Evolutionary conservation across 202 grass and related monocot species (phyloP).

Genomic region (Zoysia matrella): DNA sequence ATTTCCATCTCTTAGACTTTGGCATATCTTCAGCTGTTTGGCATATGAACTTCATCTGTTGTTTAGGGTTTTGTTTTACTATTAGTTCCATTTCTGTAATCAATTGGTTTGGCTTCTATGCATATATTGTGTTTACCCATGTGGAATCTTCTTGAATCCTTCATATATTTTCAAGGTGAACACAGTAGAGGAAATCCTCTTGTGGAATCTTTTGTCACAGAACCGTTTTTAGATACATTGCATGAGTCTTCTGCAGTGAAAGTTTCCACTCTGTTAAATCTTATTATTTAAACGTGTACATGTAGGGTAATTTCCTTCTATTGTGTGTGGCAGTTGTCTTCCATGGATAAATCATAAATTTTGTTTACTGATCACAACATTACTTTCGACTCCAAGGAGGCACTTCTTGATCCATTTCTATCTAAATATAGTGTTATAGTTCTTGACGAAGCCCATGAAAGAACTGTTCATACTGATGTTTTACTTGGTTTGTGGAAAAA

Average conservation of each 20-base stretch:
- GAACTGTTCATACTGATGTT: conserved; percentile 91
- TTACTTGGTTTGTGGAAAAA: conserved; percentile 88
- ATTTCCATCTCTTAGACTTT: background rate
- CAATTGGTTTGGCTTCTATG: background rate
- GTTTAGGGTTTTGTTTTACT: conserved; percentile 12
- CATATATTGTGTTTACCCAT: conserved; percentile 7
- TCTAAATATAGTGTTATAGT: conserved; percentile 85
- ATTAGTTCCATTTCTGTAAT: conserved; percentile 1
- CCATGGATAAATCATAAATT: background rate
- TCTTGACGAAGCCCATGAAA: conserved; percentile 94
- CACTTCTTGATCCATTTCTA: conserved; percentile 75
- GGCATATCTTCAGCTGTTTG: background rate
- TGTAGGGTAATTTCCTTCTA: background rate
- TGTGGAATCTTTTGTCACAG: too few species aligned
- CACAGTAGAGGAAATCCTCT: background rate
- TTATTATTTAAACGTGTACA: background rate
- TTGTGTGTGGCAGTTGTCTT: background rate
- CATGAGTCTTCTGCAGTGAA: conserved; percentile 4
- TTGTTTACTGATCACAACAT: conserved; percentile 29
- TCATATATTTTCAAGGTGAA: background rate
- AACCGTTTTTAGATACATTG: too few species aligned
- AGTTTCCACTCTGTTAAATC: background rate
- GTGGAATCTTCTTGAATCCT: background rate
- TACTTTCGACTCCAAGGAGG: conserved; percentile 69
- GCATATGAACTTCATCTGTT: background rate